Conservation (phyloP, 768 basidiomycete species). For the Dentipellis sp. region DNA sequence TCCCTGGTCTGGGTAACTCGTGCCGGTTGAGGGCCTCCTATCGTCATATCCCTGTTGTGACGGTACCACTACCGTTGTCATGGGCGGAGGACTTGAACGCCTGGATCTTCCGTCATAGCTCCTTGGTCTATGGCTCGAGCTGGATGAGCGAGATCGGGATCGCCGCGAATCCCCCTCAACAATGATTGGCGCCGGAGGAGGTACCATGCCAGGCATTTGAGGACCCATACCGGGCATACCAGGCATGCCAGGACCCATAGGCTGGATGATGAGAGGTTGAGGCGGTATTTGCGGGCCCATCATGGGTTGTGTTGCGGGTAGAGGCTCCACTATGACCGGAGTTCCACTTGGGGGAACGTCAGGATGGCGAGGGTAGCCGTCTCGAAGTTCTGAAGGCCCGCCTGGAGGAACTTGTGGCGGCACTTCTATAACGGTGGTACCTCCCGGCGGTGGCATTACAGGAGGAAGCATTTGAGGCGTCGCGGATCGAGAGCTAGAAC, state of each 20-base stretch:
- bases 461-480: not conserved
- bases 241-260: not conserved
- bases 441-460: not conserved
- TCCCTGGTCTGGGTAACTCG: too few relatives aligned
- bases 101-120: too few relatives aligned
- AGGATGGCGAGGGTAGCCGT: not conserved
- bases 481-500: not conserved
- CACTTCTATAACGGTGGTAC: not conserved
- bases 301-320: not conserved
- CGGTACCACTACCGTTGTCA: too few relatives aligned
- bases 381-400: not conserved
- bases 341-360: not conserved
- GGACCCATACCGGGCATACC: not conserved
- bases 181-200: slow-evolving; percentile 1
- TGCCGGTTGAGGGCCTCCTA: too few relatives aligned
- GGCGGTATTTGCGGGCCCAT: not conserved
- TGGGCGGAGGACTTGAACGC: too few relatives aligned
- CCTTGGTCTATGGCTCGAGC: too few relatives aligned
- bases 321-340: not conserved
- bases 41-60: too few relatives aligned
- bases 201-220: not conserved
- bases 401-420: not conserved
- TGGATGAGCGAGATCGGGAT: too few relatives aligned
- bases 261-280: not conserved
- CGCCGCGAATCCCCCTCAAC: too few relatives aligned